A percentile compares a stretch with the other conserved stretches of the same genome.
Conservation (phyloP, 2,329 filamentous ascomycete species). For the Colletotrichum aenigma region DNA sequence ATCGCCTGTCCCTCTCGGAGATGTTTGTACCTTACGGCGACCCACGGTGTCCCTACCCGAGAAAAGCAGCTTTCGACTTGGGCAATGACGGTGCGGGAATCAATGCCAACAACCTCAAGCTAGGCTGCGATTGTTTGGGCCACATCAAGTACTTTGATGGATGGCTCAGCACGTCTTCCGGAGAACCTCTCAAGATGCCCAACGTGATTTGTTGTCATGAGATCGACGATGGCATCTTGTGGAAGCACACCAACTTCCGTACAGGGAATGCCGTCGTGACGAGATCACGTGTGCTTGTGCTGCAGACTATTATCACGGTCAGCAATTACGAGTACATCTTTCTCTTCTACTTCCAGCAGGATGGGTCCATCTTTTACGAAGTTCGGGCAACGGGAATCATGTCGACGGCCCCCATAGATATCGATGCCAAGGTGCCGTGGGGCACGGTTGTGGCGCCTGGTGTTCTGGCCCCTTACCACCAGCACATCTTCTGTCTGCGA, state of each 20-base stretch:
- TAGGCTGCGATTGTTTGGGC: constrained; percentile 73
- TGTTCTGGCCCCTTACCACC: constrained; percentile 68
- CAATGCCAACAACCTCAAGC: constrained; percentile 67
- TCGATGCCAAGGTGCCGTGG: constrained; percentile 58
- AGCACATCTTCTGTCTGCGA: constrained; percentile 69
- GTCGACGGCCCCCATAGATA: constrained; percentile 48
- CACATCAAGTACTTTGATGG: constrained; percentile 53
- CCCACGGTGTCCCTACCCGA: constrained; percentile 64
- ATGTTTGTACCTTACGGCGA: constrained; percentile 76
- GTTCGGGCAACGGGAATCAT: constrained; percentile 47
- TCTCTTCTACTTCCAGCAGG: constrained; percentile 54
- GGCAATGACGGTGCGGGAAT: constrained; percentile 70
- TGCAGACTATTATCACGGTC: constrained; percentile 69
- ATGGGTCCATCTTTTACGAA: constrained; percentile 44
- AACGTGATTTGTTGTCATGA: constrained; percentile 42
- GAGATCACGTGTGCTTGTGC: constrained; percentile 61
- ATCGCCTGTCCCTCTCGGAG: constrained; percentile 69
- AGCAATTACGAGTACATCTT: constrained; percentile 67
- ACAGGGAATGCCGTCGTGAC: constrained; percentile 63
- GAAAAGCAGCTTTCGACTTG: constrained; percentile 74
- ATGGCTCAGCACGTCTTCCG: constrained; percentile 32
- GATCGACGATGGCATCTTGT: constrained; percentile 61
- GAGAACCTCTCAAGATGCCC: constrained; percentile 32
- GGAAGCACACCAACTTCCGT: constrained; percentile 69
- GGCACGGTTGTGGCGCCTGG: constrained; percentile 69